Base-by-base conservation (phyloP, 1,284 basidiomycete species). In the Marasmius sp. region DNA sequence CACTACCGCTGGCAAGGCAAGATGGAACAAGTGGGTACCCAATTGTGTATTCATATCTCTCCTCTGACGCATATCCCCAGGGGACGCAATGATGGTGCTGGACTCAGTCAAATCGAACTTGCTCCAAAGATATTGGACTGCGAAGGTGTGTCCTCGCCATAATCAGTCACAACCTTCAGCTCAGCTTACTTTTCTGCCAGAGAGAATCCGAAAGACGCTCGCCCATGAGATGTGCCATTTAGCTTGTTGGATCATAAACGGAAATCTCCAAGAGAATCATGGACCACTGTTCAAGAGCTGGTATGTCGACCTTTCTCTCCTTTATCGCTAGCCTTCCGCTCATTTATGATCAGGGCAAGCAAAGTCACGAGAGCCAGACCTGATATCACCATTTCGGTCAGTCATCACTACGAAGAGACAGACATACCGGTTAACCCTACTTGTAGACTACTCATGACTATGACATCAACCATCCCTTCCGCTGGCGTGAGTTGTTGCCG, bases 161-260 rank as follows among this genome's bases (percentile, higher is more conserved):
- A 14, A 38, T n/a, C 39, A 10, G 59, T 39, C 12, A 39, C 43
- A 41, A 47, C 51, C 33, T 36, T 36, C 41, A 39, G n/a, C 54
- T 36, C 1, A n/a, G 39, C 9, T 48, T 38, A 2, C 12, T 33
- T 57, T 11, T 14, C 36, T 2, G 14, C n/a, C 60, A 93, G 89
- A 90, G 60, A 85, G 91, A 27, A 87, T 95, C 45, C 78, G 86
- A 20, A 86, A 91, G 70, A 95, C 93, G 0, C 75, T 95, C 2
- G 85, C 90, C 34, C 93, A 95, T 68, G 93, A 95, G 73, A 92
- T 95, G 87, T 95, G 93, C 65, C 93, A 94, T 73, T 75, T 95
- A 34, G 92, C 92, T 6, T 87, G 85, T 60, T 95, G 93, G 93
- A 77, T 90, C 37, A 88, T 94, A 58, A 83, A 90, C 68, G 75